Base-by-base conservation (phyloP, 2,329 filamentous ascomycete species). In the Trichoderma cornu-damae region DNA sequence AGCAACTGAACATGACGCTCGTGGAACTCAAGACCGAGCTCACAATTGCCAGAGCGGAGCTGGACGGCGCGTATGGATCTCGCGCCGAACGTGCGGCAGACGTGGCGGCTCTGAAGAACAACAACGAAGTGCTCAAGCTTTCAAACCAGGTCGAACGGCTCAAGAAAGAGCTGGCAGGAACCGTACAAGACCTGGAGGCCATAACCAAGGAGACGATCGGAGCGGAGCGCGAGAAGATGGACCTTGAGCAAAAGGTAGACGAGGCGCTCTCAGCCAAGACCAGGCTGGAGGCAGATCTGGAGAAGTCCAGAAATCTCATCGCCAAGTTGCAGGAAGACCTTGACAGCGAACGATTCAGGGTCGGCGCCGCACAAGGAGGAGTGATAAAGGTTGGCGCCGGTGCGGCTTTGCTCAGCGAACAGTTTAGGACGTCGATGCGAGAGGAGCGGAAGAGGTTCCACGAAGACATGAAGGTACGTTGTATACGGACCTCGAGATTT, bases 21-120 rank as follows among this genome's bases (percentile, higher is more conserved):
- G 77, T 80, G 32, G 80, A 84, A 70, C 75, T 82, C 66, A 84
- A 84, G 75, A 84, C 81, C 53, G 82, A 85, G 64, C 73, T 83
- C 59, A 83, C 81, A 44, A 78, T 84, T 64, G 79, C 80, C 50
- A 79, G 81, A 65, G 82, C 82, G 16, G 82, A 85, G 68, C 76
- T 85, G 28, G 82, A 85, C 61, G 80, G 80, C 57, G 82, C 82
- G 24, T 84, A 84, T 66, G 82, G 82, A 58, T 78, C 79, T 58
- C 78, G 81, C 59, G 77, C 79, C 58, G 77, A 85, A 70, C 79
- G 82, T 20, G 81, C 82, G 18, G 78, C 79, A 11, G 81, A 84
- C 62, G 77, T 79, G 18, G 82, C 82, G 1, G 79, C 79, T 44
- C 71, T 79, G 63, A 79, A 81, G 69, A 75, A 70, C 57, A 73